These are phyloP conservation scores for Paramecium pentaurelia DNA, from an alignment of 73 alveolate species.

Conservation along the genomic window DNA sequence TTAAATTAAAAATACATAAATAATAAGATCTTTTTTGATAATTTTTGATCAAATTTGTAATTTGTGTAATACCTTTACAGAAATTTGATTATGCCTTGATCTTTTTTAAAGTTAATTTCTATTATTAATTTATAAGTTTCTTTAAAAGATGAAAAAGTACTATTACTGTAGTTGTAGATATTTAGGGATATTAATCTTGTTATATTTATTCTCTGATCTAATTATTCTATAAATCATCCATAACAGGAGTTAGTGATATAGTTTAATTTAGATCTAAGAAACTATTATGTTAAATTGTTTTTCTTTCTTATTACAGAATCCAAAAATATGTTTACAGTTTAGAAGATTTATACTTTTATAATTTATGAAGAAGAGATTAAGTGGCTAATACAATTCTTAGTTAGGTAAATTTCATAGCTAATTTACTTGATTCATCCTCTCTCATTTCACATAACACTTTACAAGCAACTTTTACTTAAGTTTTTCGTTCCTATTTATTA, in stretches of 20 bases:
- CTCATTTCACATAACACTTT: conserved; percentile 3
- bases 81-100: not conserved
- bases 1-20: not conserved
- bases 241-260: not conserved
- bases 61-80: not conserved
- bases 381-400: conserved; percentile 2
- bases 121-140: not conserved
- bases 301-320: not conserved
- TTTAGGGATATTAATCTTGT: not conserved
- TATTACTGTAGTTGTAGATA: not conserved
- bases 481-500: not conserved
- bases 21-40: not conserved
- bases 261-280: not conserved
- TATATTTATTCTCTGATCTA: not conserved
- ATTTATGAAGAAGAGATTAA: not conserved
- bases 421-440: conserved; percentile 15
- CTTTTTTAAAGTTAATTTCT: not conserved
- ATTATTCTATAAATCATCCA: not conserved
- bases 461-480: not conserved
- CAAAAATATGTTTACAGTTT: not conserved
- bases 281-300: not conserved
- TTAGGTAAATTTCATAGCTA: not conserved
- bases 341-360: not conserved
- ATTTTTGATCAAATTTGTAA: not conserved
- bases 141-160: not conserved